Evolutionary conservation across 2,329 filamentous ascomycete species (phyloP), one percentile per base, ranked within the genome.

Genomic region (Colletotrichum karsti): DNA sequence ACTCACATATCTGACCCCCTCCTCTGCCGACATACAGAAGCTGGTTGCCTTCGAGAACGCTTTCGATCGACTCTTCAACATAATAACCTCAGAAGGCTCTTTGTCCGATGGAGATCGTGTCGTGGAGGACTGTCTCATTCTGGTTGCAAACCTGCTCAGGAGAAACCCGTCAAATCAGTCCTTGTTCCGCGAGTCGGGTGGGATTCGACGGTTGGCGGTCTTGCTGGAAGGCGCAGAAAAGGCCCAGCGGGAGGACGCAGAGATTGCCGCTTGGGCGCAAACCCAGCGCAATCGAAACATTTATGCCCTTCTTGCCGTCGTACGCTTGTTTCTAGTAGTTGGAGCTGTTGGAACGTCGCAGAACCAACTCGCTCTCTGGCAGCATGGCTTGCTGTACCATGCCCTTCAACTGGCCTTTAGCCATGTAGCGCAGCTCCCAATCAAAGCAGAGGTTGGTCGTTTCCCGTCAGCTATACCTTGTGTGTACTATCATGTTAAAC

Each of bases 11-110:
- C 85, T 99, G 30, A 98, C 96, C 0, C 93, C 94, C 30, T 91
- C 91, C 0, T 97, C 95, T 8, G 83, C 91, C 44, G 95, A 98
- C 74, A 88, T 99, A 58, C 95, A 98, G 77, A 98, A 98, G 78
- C 87, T 98, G 2, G 95, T 98, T 24, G 96, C 94, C 0, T 98
- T 98, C 72, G 94, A 98, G 75, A 95, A 94, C 84, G 93, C 95
- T 0, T 98, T 98, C 74, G 94, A 96, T 69, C 90, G 92, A 46
- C 84, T 97, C 26, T 98, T 98, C 77, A 85, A 85, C 48, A 91
- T 98, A 59, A 93, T 99, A 59, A 88, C 91, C 71, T 84, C 86
- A 1, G 96, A 99, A 74, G 96, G 96, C 0, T 92, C 91, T 2
- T 82, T 99, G 48, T 87, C 86, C 5, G 91, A 97, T 73, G 96